phyloP scores from a whole-genome alignment of 768 basidiomycete species.

The Leccinum subgranulosum region DNA sequence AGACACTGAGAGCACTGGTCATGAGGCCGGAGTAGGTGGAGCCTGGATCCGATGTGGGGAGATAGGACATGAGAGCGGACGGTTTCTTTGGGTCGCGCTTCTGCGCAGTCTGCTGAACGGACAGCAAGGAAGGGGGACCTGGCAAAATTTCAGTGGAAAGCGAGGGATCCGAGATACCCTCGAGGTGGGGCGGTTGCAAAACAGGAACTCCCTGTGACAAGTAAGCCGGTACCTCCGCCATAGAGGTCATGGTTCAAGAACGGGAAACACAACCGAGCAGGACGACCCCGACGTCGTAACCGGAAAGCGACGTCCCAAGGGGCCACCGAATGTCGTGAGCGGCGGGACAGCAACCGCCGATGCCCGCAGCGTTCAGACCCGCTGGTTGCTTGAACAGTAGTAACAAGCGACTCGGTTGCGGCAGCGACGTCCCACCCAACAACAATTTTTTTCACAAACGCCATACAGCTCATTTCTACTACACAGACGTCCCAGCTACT shows the following conservation, averaged over 20 bases:
- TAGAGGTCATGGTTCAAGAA: constrained; percentile 59
- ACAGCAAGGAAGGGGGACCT: constrained; percentile 74
- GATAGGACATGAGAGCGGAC: constrained; percentile 65
- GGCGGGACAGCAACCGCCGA: constrained; percentile 14
- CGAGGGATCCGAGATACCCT: constrained; percentile 63
- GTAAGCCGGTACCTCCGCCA: constrained; percentile 65
- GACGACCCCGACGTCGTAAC: constrained; percentile 18
- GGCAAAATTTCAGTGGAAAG: constrained; percentile 90
- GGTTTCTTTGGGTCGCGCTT: constrained; percentile 84
- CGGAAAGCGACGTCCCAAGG: constrained; percentile 15
- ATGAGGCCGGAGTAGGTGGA: constrained; percentile 81
- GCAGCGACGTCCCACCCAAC: constrained; percentile 20
- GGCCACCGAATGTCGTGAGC: constrained; percentile 23
- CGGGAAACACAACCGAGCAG: constrained; percentile 22
- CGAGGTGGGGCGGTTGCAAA: constrained; percentile 75
- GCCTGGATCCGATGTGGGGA: constrained; percentile 82
- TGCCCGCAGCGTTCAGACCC: constrained; percentile 18
- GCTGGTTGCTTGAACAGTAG: constrained; percentile 9
- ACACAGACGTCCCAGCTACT: constrained; percentile 15
- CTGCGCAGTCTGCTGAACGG: constrained; percentile 65
- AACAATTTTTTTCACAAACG: constrained; percentile 23
- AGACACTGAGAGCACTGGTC: constrained; percentile 57
- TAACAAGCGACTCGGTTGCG: constrained; percentile 21
- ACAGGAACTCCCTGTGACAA: constrained; percentile 71
- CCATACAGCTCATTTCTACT: constrained; percentile 7